Evolutionary conservation across 495 filamentous ascomycete species (phyloP), one percentile per base, ranked within the genome.

Genomic region (Durotheca rogersii): DNA sequence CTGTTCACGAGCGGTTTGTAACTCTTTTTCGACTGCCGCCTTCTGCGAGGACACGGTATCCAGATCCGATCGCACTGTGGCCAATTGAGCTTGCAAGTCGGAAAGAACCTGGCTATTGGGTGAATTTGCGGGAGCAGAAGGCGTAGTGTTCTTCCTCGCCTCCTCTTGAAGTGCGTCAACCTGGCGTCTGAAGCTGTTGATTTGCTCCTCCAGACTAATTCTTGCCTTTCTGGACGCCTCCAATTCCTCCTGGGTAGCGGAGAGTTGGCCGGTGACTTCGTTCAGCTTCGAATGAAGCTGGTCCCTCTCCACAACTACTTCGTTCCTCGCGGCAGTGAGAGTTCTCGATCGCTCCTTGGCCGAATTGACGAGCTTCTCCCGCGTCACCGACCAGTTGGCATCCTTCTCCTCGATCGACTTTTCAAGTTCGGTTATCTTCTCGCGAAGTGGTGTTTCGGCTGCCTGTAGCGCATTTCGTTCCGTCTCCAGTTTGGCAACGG

Each of bases 381-480:
- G 62, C 6, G 62, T 67, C 1, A 62, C 41, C 25, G 65, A 58
- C 76, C 77, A 80, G 7, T 56, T 47, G 7, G 50, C 64, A 11
- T 78, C 71, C 56, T 77, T 77, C n/a, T 64, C 59, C 39, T 72
- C 71, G 23, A 73, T 47, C 6, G 58, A 56, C 12, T 58, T 49
- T 47, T 81, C 73, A 7, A 72, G 58, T 36, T 70, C 71, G 31
- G 71, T 56, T 6, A 83, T 44, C 51, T 80, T 74, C 35, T 80
- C 70, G 60, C 83, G 78, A 1, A 95, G 73, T 1, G 76, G 64
- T 20, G 77, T 66, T 29, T 82, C 82, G 15, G 78, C 75, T 36
- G 78, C 66, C 31, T 80, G 68, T 18, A 87, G 73, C 20, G 84
- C 69, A 60, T 91, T 86, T 1, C 85, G 82, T 63, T 96, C 90